Base-by-base conservation (phyloP, 2,329 filamentous ascomycete genomes). In the Colletotrichum liaoningense region DNA sequence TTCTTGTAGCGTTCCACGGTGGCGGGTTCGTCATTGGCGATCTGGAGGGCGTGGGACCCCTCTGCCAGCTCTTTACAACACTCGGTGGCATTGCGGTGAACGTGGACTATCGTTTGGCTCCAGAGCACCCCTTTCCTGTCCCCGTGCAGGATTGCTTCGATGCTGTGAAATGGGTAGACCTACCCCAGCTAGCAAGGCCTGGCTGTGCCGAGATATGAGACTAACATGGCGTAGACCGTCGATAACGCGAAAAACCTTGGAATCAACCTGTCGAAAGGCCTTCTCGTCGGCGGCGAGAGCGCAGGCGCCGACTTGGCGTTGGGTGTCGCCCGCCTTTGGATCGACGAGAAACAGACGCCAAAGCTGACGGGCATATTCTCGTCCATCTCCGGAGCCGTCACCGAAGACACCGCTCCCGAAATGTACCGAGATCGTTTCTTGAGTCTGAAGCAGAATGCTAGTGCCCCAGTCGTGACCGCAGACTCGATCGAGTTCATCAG, bases 291-390 rank as follows among this genome's bases (percentile, higher is more conserved):
- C 35, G 80, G 80, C 28, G 77, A 77, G 42, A 79, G 78, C 63
- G 78, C 77, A 24, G 80, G 79, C 3, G 79, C 76, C 6, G 79
- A 81, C 52, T 76, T 81, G n/a, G 77, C 76, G 5, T 52, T 80
- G 6, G 69, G 57, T 22, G 74, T 80, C 5, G 76, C 79, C 8
- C 60, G 80, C 49, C 67, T 80, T 0, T 79, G 75, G 52, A 49
- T 57, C 3, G 64, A 76, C 8, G 72, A 75, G 46, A 63, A 75
- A 22, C 35, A 73, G n/a, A 52, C 67, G 2, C 77, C 78, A 55
- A 76, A 76, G 16, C 33, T 81, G 49, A 81, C 79, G 0, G 79
- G 80, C 2, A 67, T 80, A 4, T 81, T 77, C 59, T 76, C 77
- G 0, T 69, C 79, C 7, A 74, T 77, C 14, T 73, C 76, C 7